Conservation (phyloP, 1,284 basidiomycete species). For the Marasmius sp. region DNA sequence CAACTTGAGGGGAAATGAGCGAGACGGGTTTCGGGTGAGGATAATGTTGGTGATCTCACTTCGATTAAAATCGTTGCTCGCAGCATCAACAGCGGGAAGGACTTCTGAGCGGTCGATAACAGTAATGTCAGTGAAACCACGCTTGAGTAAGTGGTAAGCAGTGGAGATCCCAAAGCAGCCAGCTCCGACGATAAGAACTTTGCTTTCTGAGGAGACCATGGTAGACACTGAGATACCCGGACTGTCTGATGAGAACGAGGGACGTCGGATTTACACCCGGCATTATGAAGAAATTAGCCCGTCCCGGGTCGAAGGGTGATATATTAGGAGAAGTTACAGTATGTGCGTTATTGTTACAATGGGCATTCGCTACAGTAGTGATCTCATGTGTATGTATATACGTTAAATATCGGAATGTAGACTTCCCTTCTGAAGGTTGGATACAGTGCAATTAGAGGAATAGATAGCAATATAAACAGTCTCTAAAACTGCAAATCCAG, state of each 20-base stretch:
- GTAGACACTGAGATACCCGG: background rate
- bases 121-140: slow-evolving; percentile 69
- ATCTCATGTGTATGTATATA: background rate
- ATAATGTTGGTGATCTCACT: slow-evolving; percentile 41
- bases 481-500: background rate
- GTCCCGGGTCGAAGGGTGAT: too few species aligned
- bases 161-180: slow-evolving; percentile 88
- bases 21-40: background rate
- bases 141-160: slow-evolving; percentile 70
- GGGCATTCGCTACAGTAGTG: background rate
- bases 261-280: too few species aligned
- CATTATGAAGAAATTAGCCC: too few species aligned
- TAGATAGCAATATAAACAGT: background rate
- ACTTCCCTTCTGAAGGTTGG: too few species aligned
- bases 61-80: slow-evolving; percentile 85
- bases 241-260: too few species aligned
- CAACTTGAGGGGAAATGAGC: slow-evolving; percentile 41
- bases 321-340: background rate
- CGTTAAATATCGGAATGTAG: too few species aligned
- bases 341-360: background rate
- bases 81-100: slow-evolving; percentile 77
- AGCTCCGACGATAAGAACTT: slow-evolving; percentile 77
- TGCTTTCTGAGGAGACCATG: slow-evolving; percentile 31
- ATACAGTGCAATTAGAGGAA: background rate
- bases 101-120: slow-evolving; percentile 67